Evolutionary conservation across 345 rosid genomes (phyloP), one percentile per base, ranked within the genome.

Genomic region (Brassica incana): DNA sequence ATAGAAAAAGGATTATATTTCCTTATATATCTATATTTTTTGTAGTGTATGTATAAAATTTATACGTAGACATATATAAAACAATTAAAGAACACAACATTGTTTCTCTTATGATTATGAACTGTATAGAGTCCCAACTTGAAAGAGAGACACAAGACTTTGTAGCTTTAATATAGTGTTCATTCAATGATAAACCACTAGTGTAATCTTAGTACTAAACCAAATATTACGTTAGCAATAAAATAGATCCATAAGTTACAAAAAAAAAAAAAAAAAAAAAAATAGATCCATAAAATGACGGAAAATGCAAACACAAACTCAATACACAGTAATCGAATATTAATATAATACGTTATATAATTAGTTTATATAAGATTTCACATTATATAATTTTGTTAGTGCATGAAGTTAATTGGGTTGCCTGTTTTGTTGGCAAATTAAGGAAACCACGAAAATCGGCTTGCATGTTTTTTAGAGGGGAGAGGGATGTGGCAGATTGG

Each of bases 351-450:
- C 29, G 15, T 23, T 23, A 23, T 23, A 60, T 23, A 60, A 9
- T 23, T 23, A 23, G 14, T 27, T 61, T 25, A 61, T 25, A 11
- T 61, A 27, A 61, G 15, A 25, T 5, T 61, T 30, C 33, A 25
- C 65, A 50, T 27, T 5, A 27, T 61, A 12, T 5, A 30, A 11
- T 61, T 4, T 27, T 29, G 14, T 64, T 74, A 75, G 38, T 58
- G 48, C 48, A 40, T 40, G 20, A 27, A 67, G 60, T n/a, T 38
- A 59, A 40, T 67, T n/a, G 78, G 62, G 38, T 63, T 63, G 67
- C 80, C 70, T 69, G 38, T 69, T 18, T 32, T 69, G 69, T 69
- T 77, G 80, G 80, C 12, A 77, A 40, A 77, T 20, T 20, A 20
- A 20, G 69, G 54, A 30, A 77, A 69, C 50, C 15, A 30, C 61